Percentiles rank a stretch among this genome's conserved stretches.
These are phyloP conservation scores for Amesomyces nigricolor DNA, from an alignment of 2,329 filamentous ascomycete species.

Conservation along the genomic window DNA sequence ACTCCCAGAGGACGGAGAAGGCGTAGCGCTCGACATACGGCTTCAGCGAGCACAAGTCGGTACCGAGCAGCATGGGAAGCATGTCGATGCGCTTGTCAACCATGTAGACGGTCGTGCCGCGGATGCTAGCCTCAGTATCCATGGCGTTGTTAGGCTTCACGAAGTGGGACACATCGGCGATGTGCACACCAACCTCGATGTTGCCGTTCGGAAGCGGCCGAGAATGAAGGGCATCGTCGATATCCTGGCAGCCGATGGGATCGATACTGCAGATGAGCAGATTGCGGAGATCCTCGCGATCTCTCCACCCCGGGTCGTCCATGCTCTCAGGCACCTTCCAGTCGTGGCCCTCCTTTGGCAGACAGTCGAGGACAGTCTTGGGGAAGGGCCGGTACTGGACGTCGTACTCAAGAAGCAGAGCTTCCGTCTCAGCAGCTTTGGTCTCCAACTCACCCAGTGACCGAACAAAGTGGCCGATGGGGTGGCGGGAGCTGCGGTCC, in stretches of 20 bases:
- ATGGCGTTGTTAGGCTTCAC: conserved; percentile 96
- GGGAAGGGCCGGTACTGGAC: conserved; percentile 97
- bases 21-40: conserved; percentile 94
- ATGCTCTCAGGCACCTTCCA: conserved; percentile 83
- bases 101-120: conserved; percentile 93
- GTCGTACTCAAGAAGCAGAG: conserved; percentile 87
- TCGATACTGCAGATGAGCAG: conserved; percentile 96
- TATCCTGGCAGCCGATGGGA: conserved; percentile 92
- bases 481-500: conserved; percentile 90
- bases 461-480: conserved; percentile 87
- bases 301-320: conserved; percentile 81
- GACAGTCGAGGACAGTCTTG: conserved; percentile 88
- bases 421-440: conserved; percentile 96
- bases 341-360: conserved; percentile 84
- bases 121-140: conserved; percentile 89
- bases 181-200: conserved; percentile 93
- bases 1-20: conserved; percentile 83
- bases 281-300: conserved; percentile 74
- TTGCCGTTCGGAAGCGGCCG: conserved; percentile 82
- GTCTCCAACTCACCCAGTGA: conserved; percentile 90
- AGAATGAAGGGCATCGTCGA: conserved; percentile 94
- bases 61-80: conserved; percentile 93
- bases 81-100: conserved; percentile 99
- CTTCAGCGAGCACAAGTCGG: conserved; percentile 92
- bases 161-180: conserved; percentile 98